Conservation (phyloP, 495 filamentous ascomycete species). For the Trichoderma gamsii region DNA sequence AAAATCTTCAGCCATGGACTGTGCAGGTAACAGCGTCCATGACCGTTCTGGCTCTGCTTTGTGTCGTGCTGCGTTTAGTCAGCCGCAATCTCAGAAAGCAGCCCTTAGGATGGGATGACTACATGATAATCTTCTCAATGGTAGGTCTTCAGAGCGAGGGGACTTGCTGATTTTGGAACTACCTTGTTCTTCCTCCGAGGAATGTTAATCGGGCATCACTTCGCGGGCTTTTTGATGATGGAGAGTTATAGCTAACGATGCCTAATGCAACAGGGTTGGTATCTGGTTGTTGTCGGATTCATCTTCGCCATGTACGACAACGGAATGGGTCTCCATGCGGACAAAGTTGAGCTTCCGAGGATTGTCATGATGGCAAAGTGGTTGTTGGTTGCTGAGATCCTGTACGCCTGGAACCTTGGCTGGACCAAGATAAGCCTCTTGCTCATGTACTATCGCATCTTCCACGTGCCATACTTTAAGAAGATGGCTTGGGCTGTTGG, state of each 20-base stretch:
- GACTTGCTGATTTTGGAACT: background rate
- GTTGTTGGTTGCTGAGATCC: slow-evolving; percentile 32
- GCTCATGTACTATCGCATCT: slow-evolving; percentile 38
- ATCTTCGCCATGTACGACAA: slow-evolving; percentile 29
- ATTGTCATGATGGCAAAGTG: slow-evolving; percentile 32
- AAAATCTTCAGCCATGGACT: slow-evolving; percentile 34
- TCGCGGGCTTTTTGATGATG: background rate
- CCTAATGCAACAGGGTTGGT: slow-evolving; percentile 24
- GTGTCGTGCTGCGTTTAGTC: slow-evolving; percentile 31
- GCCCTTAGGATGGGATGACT: slow-evolving; percentile 38
- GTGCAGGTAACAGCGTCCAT: slow-evolving; percentile 27
- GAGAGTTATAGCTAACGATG: background rate
- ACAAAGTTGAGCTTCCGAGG: slow-evolving; percentile 19
- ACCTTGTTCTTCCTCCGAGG: background rate
- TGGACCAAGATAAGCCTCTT: slow-evolving; percentile 32
- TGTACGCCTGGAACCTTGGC: slow-evolving; percentile 36
- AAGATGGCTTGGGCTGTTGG: slow-evolving; percentile 33
- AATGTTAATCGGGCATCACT: background rate
- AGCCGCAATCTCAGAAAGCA: slow-evolving; percentile 28
- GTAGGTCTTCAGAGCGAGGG: slow-evolving; percentile 20
- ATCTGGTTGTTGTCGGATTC: slow-evolving; percentile 31
- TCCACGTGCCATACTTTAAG: slow-evolving; percentile 31
- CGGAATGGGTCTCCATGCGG: slow-evolving; percentile 33
- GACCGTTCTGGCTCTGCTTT: slow-evolving; percentile 18
- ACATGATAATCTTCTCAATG: slow-evolving; percentile 35